phyloP scores from a whole-genome alignment of 768 basidiomycete genomes.

The Coprinopsis cinerea region DNA sequence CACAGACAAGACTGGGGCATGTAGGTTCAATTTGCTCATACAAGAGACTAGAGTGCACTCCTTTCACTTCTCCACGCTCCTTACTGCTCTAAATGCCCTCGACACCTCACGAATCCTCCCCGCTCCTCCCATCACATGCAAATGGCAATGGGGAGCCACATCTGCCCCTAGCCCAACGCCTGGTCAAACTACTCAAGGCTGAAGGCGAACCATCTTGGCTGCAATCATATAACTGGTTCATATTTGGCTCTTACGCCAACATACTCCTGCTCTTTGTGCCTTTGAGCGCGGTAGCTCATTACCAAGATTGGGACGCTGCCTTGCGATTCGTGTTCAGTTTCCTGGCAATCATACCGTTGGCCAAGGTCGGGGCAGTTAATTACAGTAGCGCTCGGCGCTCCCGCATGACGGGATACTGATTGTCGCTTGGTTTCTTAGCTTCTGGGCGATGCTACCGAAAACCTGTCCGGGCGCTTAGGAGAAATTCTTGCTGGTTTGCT shows the following conservation, averaged over 20 bases:
- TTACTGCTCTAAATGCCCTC: slow-evolving; percentile 25
- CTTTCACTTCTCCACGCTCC: slow-evolving; percentile 13
- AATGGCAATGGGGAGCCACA: slow-evolving; percentile 28
- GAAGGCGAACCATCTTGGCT: slow-evolving; percentile 61
- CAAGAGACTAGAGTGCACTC: neutral
- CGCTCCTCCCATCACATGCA: slow-evolving; percentile 37
- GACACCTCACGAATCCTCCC: slow-evolving; percentile 32
- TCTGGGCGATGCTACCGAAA: slow-evolving; percentile 78
- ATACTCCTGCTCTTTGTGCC: slow-evolving; percentile 77
- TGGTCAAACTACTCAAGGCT: slow-evolving; percentile 40
- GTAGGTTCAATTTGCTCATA: neutral
- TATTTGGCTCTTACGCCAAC: slow-evolving; percentile 68
- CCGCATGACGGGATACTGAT: too few relatives aligned
- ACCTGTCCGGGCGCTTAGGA: slow-evolving; percentile 71
- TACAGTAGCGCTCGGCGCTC: slow-evolving; percentile 14
- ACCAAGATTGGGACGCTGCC: slow-evolving; percentile 68
- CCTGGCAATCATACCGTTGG: slow-evolving; percentile 81
- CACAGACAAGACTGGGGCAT: neutral
- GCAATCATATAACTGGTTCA: slow-evolving; percentile 51
- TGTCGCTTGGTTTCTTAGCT: slow-evolving; percentile 50
- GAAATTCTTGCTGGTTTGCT: slow-evolving; percentile 83
- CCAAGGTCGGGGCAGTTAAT: too few relatives aligned
- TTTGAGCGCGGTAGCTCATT: slow-evolving; percentile 58
- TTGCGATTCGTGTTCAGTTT: slow-evolving; percentile 74
- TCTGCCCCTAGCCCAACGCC: slow-evolving; percentile 26